Conservation (phyloP, 176 grass and related monocot genomes). For the Typha latifolia region DNA sequence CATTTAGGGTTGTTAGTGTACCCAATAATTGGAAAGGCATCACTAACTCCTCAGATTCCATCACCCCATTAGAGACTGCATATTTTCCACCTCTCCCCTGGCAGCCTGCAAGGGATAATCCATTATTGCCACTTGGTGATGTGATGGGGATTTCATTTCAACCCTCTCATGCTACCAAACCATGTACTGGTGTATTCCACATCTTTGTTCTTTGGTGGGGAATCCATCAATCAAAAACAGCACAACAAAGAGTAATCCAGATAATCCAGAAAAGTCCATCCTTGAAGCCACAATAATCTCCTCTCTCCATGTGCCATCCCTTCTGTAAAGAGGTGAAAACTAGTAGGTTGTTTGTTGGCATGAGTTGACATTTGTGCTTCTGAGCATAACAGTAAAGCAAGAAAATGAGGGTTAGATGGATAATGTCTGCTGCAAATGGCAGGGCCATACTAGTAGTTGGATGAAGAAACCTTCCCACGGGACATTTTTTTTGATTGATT, state of each 20-base stretch:
- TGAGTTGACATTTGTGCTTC: slow-evolving; percentile 60
- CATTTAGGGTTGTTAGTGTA: slow-evolving; percentile 15
- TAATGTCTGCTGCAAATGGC: slow-evolving; percentile 23
- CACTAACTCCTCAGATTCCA: slow-evolving; percentile 19
- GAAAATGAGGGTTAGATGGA: slow-evolving; percentile 10
- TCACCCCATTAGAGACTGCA: background rate
- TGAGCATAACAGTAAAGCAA: slow-evolving; percentile 25
- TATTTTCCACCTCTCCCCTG: background rate
- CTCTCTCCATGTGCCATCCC: slow-evolving; percentile 61
- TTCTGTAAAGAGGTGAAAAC: slow-evolving; percentile 62
- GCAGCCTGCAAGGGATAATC: background rate
- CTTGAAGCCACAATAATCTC: slow-evolving; percentile 40
- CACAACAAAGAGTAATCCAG: slow-evolving; percentile 5
- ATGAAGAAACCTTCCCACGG: slow-evolving; percentile 1
- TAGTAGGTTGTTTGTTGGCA: slow-evolving; percentile 26
- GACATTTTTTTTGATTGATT: slow-evolving; percentile 18
- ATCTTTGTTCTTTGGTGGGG: slow-evolving; percentile 49
- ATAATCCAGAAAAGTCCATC: slow-evolving; percentile 19
- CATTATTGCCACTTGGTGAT: background rate
- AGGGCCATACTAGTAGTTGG: slow-evolving; percentile 2
- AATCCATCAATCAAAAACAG: slow-evolving; percentile 61
- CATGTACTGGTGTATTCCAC: slow-evolving; percentile 19
- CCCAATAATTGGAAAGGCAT: slow-evolving; percentile 29
- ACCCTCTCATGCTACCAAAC: slow-evolving; percentile 14
- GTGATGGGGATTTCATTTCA: slow-evolving; percentile 5